Percentiles rank a stretch among this genome's conserved stretches.
Conservation (phyloP, 2,329 filamentous ascomycete genomes). For the Orbilia javanica region DNA sequence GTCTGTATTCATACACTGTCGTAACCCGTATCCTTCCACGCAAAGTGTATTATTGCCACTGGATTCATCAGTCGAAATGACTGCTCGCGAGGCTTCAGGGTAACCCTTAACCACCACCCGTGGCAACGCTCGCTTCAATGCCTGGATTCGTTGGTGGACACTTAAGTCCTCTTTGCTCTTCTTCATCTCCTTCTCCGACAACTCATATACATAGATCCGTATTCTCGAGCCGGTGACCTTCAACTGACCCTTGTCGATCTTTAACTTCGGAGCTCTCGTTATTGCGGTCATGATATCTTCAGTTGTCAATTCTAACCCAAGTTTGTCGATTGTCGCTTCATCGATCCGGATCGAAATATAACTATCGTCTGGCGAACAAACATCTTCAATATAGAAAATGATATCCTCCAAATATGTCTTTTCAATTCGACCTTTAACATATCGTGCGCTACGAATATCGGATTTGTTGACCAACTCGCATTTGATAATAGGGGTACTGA, state of each 20-base stretch:
- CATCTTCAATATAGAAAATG: constrained; percentile 84
- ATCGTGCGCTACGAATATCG: constrained; percentile 82
- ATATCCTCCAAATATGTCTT: constrained; percentile 91
- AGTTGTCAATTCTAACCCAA: constrained; percentile 83
- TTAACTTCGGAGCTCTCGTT: constrained; percentile 83
- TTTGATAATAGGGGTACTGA: constrained; percentile 92
- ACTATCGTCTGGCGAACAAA: constrained; percentile 82
- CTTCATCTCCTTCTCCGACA: constrained; percentile 66
- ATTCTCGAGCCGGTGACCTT: constrained; percentile 75
- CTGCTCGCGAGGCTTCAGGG: constrained; percentile 83
- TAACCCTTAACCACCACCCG: constrained; percentile 90
- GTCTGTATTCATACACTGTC: constrained; percentile 90
- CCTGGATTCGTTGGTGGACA: constrained; percentile 82
- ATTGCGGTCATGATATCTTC: constrained; percentile 82
- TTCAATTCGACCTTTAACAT: constrained; percentile 93
- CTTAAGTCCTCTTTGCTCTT: constrained; percentile 71
- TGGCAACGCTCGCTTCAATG: constrained; percentile 84
- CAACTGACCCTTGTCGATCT: constrained; percentile 77
- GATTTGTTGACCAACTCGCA: constrained; percentile 83
- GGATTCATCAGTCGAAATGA: constrained; percentile 83
- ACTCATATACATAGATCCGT: constrained; percentile 77
- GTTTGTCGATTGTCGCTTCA: constrained; percentile 79
- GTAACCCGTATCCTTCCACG: constrained; percentile 94
- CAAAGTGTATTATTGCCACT: constrained; percentile 78
- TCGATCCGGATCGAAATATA: constrained; percentile 87